Base-by-base conservation (phyloP, 148 eudicot species). In the Vaccinium darrowii region DNA sequence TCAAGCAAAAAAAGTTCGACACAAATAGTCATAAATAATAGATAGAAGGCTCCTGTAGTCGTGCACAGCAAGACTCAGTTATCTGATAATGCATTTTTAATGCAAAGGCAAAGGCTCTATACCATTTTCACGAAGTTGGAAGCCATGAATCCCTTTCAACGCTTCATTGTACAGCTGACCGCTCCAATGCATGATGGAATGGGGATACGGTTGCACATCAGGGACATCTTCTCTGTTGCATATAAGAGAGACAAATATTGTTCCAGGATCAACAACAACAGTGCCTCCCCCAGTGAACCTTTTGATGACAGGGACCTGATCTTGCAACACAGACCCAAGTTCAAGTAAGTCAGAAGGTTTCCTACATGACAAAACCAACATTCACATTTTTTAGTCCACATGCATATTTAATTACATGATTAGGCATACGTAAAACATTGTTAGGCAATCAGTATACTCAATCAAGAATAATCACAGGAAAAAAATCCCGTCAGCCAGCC, bases 231-330 rank as follows among this genome's bases (percentile, higher is more conserved):
- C 93, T 88, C 88, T 94, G 87, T 94, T 94, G 91, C 99, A 96
- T 88, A 96, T 96, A 88, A 93, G 91, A 30, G 95, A 90, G 80
- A 94, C 91, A 83, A 94, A 94, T 81, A 96, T 85, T 74, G 99
- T 96, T 78, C 91, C 92, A 57, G 87, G 87, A 91, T 96, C 99
- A 81, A 96, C 98, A 88, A 92, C 93, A 49, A 94, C 98, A 76
- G 99, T 96, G 76, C 99, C 99, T 78, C 99, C 98, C 36, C 98
- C 98, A 19, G 92, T 91, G 82, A 96, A 96, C 84, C 98, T 92
- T 87, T 87, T 92, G 82, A 96, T 90, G 51, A 96, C 98, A 83
- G 99, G 97, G 84, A 96, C 86, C 50, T 91, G 88, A 87, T 94
- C 95, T 87, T 75, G 90, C 82, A 93, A 77, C 57, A 96, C 97